These are phyloP conservation scores for Scenedesmus sp. DNA, from an alignment of 163 green algal genomes.

Conservation along the genomic window DNA sequence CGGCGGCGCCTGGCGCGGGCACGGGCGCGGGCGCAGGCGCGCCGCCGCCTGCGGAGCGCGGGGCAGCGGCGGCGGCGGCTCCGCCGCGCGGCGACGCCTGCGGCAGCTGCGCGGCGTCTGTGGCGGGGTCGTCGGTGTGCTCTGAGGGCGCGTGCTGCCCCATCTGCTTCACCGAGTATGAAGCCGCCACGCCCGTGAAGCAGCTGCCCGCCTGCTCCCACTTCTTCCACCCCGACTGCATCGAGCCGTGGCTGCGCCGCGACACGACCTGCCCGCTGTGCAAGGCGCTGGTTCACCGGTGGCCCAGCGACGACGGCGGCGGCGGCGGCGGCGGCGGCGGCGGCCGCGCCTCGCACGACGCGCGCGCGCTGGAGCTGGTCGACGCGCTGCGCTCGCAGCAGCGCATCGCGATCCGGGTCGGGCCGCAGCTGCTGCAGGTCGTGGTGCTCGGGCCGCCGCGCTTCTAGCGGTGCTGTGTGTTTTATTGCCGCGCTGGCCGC, in stretches of 20 bases:
- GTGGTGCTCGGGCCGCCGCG: neutral
- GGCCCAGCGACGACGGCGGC: neutral
- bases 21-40: too few relatives aligned
- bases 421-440: neutral
- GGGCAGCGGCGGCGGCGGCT: too few relatives aligned
- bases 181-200: slow-evolving; percentile 59
- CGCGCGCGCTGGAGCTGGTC: neutral
- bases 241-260: slow-evolving; percentile 77
- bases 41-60: too few relatives aligned
- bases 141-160: slow-evolving; percentile 48
- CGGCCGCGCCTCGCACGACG: neutral
- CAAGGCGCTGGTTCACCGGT: slow-evolving; percentile 42
- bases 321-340: neutral
- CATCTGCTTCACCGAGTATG: slow-evolving; percentile 81
- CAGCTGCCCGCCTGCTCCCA: slow-evolving; percentile 79
- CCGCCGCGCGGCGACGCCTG: too few relatives aligned
- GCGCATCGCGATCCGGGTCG: neutral
- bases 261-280: slow-evolving; percentile 50
- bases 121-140: too few relatives aligned
- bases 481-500: too few relatives aligned
- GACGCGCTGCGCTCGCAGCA: neutral
- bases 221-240: slow-evolving; percentile 81
- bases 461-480: neutral
- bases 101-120: too few relatives aligned
- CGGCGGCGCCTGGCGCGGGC: too few relatives aligned